These are phyloP conservation scores for Phytophthora cryptogea DNA, from an alignment of 352 stramenopile genomes.

Conservation along the genomic window DNA sequence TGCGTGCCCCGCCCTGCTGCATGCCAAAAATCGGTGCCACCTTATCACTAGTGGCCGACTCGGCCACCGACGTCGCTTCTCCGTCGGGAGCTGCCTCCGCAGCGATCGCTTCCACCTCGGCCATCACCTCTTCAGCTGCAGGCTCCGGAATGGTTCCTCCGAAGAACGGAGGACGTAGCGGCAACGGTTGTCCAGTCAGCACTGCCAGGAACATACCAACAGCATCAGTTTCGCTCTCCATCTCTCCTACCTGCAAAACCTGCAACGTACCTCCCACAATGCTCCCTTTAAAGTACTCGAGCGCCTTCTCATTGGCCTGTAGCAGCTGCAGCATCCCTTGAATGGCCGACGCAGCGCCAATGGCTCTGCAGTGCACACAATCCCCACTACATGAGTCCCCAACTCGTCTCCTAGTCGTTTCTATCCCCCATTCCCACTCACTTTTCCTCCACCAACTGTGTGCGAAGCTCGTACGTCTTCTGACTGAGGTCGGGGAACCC, in stretches of 20 bases:
- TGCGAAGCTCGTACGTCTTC: conserved; percentile 50
- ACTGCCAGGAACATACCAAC: conserved; percentile 27
- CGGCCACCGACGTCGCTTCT: not conserved
- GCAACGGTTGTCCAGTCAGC: conserved; percentile 44
- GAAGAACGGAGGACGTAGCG: conserved; percentile 44
- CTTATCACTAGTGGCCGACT: conserved; percentile 21
- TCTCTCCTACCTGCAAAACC: not conserved
- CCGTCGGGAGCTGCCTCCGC: conserved; percentile 4
- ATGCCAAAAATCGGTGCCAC: conserved; percentile 38
- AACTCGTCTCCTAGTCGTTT: not conserved
- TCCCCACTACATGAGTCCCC: not conserved
- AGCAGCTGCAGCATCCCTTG: conserved; percentile 51
- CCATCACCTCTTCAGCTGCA: conserved; percentile 25
- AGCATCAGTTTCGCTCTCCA: not conserved
- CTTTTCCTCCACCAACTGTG: conserved; percentile 58
- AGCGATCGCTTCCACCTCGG: conserved; percentile 20
- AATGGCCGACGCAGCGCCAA: conserved; percentile 54
- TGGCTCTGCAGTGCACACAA: conserved; percentile 32
- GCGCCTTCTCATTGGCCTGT: conserved; percentile 41
- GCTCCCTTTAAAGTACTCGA: conserved; percentile 67
- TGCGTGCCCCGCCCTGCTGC: conserved; percentile 22
- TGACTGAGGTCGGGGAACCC: conserved; percentile 41
- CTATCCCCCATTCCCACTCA: conserved; percentile 20
- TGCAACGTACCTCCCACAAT: conserved; percentile 52
- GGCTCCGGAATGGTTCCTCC: conserved; percentile 32